Base-by-base conservation (phyloP, 306 rosid species). In the Glycine tomentella region DNA sequence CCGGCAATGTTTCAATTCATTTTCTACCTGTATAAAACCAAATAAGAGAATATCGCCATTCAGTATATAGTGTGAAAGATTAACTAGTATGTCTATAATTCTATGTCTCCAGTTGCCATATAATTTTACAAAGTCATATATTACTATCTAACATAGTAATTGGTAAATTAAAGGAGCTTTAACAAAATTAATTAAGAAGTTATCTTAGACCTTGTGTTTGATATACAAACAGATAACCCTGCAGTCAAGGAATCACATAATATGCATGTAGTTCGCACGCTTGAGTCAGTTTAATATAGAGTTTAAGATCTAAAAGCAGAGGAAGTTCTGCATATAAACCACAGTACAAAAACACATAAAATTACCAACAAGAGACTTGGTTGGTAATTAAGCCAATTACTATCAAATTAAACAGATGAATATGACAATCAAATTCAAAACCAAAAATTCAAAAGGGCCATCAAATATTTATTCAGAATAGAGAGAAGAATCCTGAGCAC, bases 1-100 rank as follows among this genome's bases (percentile, higher is more conserved):
- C 85, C 86, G 89, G 86, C 97, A 89, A 61, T 70, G 87, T 45
- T 75, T 56, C 93, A 88, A 78, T 17, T 58, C 87, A 80, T 68
- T 69, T 76, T 80, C 87, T 34, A 53, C 94, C 99, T 89, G 92
- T 52, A 66, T 84, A 80, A 82, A 80, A 25, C 31, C 80, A 80
- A 68, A 34, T 25, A 58, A 71, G 13, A 70, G 46, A 82, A 64
- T 48, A 10, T 55, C 13, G 3, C 20, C 44, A n/a, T 72, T 84
- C 57, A 78, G 36, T 36, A 63, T 25, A 25, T 25, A 25, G 31
- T 25, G 31, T 25, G 31, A 25, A 25, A 25, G 31, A 0, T 25
- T 25, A 25, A 25, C 31, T 25, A 25, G 31, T 25, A 25, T 25
- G 31, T 25, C 31, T 25, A 25, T 25, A 1, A 25, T 25, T 25